These are phyloP conservation scores for Nannochloris sp. DNA, from an alignment of 139 green algal species.

Conservation along the genomic window DNA sequence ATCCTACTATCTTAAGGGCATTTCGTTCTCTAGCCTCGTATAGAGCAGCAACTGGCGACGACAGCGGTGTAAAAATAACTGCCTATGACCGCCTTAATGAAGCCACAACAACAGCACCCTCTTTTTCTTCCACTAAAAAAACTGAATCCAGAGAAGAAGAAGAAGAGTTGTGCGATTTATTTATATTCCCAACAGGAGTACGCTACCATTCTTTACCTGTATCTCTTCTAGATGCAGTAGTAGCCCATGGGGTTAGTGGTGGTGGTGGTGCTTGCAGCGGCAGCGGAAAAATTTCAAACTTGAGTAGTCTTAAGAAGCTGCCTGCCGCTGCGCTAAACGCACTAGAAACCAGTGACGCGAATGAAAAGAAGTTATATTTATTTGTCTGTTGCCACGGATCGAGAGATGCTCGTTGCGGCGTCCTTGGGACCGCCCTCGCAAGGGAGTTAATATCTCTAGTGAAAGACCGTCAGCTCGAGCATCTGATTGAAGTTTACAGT, in stretches of 20 bases:
- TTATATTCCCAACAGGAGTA: constrained; percentile 27
- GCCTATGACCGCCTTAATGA: no score
- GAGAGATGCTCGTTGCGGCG: constrained; percentile 35
- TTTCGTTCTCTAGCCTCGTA: constrained; percentile 21
- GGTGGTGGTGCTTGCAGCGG: no score
- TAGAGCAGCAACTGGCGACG: background rate
- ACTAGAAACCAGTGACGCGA: no score
- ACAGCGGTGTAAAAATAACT: no score
- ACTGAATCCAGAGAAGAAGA: background rate
- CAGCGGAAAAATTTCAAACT: no score
- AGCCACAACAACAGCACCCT: constrained; percentile 5
- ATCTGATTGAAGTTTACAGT: background rate
- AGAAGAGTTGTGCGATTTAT: constrained; percentile 13
- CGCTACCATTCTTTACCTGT: background rate
- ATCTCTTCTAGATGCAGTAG: background rate
- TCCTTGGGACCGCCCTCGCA: constrained; percentile 14
- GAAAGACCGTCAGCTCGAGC: background rate
- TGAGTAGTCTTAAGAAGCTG: no score
- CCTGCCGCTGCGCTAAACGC: no score
- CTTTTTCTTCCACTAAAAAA: constrained; percentile 27
- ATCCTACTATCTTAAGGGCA: constrained; percentile 13
- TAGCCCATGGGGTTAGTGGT: background rate
- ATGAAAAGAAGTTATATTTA: constrained; percentile 18
- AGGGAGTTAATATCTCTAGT: constrained; percentile 6
- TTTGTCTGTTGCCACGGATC: constrained; percentile 37